A percentile compares a stretch with the other conserved stretches of the same genome.
These are phyloP conservation scores for Fusarium poae DNA, from an alignment of 2,329 filamentous ascomycete genomes.

Conservation along the genomic window DNA sequence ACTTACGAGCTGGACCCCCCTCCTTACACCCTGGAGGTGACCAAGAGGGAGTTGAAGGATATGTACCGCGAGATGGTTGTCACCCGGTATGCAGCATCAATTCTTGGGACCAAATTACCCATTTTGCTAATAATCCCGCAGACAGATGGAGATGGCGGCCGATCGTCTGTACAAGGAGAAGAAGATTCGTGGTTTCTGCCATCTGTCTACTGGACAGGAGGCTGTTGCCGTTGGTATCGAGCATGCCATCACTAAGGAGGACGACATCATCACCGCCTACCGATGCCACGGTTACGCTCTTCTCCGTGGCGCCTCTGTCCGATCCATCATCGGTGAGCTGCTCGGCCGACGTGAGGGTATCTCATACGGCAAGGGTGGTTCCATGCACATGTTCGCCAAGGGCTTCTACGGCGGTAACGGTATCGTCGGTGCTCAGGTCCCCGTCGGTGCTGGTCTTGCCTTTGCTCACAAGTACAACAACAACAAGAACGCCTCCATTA, in stretches of 20 bases:
- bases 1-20: conserved; percentile 99
- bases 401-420: conserved; percentile 99
- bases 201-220: conserved; percentile 97
- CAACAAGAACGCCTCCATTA: conserved; percentile 86
- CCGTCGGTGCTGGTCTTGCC: conserved; percentile 94
- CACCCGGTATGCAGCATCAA: conserved; percentile 76
- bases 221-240: conserved; percentile 97
- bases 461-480: conserved; percentile 96
- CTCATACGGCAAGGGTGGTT: conserved; percentile 98
- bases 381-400: conserved; percentile 99
- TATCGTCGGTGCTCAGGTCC: conserved; percentile 98
- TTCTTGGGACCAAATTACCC: background rate
- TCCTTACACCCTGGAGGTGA: conserved; percentile 90
- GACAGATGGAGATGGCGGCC: conserved; percentile 99
- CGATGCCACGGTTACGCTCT: conserved; percentile 98
- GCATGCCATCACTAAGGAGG: conserved; percentile 89
- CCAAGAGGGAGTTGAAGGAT: conserved; percentile 98
- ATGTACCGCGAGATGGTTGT: conserved; percentile 99
- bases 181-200: conserved; percentile 99
- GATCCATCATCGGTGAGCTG: conserved; percentile 95
- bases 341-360: conserved; percentile 96
- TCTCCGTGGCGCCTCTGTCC: conserved; percentile 92
- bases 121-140: conserved; percentile 59
- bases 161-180: conserved; percentile 99
- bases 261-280: conserved; percentile 98